Evolutionary conservation across 495 filamentous ascomycete species (phyloP), one percentile per base, ranked within the genome.

Genomic region (Clavariopsis aquatica): DNA sequence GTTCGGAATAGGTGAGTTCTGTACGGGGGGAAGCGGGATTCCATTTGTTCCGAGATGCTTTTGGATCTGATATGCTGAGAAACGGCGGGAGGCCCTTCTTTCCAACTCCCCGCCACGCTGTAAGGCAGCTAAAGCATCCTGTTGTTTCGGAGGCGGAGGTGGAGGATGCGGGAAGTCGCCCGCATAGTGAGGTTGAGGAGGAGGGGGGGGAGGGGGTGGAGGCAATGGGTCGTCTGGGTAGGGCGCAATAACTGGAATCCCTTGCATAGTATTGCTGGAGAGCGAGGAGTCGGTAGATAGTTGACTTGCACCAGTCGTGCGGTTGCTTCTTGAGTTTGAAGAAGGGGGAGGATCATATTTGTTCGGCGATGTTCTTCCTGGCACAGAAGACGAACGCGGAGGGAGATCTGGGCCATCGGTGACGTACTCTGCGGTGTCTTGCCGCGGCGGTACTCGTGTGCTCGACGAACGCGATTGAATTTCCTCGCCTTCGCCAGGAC

Each of bases 61-160:
- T 23, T 90, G 90, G 49, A 98, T 93, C 69, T 98, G 95, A 76
- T 98, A 98, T 43, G 89, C 87, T 29, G 93, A 97, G 72, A 97
- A 98, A 68, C 94, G 80, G 69, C 93, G 82, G 2, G 95, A 98
- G 10, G 94, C 95, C 68, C 94, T 84, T 67, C 94, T 83, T 71
- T 98, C 93, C n/a, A 98, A 78, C 60, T 96, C 91, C 5, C 92
- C 91, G 56, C 92, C 92, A 73, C 90, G 82, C 73, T 98, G 95
- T 64, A 98, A 75, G 46, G 92, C 92, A 41, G 90, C 91, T 52
- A 98, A 80, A 9, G 94, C 94, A 79, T 96, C 93, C 71, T 95
- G 89, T 67, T 93, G 86, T 67, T 90, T 89, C 23, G 88, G 87
- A 49, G 90, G 87, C 7, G 76, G 77, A 26, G 74, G 74, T 20